Evolutionary conservation across 352 stramenopile species (phyloP), one percentile per base, ranked within the genome.

Genomic region (Phytophthora niederhauseri): DNA sequence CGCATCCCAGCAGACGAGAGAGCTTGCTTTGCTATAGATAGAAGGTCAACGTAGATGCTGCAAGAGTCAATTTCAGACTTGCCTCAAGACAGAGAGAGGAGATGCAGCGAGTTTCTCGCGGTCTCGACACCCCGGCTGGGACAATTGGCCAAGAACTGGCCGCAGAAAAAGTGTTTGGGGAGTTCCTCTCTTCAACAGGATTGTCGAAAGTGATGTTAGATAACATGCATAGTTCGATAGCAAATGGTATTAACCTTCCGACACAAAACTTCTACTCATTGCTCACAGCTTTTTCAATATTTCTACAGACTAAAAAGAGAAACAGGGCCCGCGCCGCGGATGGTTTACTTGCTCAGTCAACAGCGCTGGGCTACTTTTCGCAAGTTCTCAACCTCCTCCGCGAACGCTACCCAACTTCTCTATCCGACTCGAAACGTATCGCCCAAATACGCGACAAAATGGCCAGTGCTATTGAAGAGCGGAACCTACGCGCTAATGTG

Each of bases 391-490:
- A 38, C 31, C 31, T 38, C 31, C 11, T 38, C 31, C 31, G 31
- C 11, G 7, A 38, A 38, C 8, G 8, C 8, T 38, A 48, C 15
- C 19, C n/a, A 52, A 49, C 12, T 28, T 52, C 6, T 12, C n/a
- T 51, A 28, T 28, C 19, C n/a, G 45, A 51, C 19, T 28, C 20
- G 4, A 52, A 52, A 19, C 46, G 19, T 28, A 26, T 52, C n/a
- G 19, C 4, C 8, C 11, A 52, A 52, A 15, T n/a, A 28, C 8
- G 46, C 20, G 46, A 52, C n/a, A 30, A 30, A 14, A 52, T 28
- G 46, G 46, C 46, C n/a, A 52, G 46, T 3, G 46, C 46, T 7
- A 52, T 52, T 15, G 46, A 30, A 26, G n/a, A 52, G 46, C 46
- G 20, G 9, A 52, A 52, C 8, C n/a, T 52, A 14, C 46, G 46